Evolutionary conservation across 257 asterid species (phyloP).

Genomic region (Mentha longifolia): DNA sequence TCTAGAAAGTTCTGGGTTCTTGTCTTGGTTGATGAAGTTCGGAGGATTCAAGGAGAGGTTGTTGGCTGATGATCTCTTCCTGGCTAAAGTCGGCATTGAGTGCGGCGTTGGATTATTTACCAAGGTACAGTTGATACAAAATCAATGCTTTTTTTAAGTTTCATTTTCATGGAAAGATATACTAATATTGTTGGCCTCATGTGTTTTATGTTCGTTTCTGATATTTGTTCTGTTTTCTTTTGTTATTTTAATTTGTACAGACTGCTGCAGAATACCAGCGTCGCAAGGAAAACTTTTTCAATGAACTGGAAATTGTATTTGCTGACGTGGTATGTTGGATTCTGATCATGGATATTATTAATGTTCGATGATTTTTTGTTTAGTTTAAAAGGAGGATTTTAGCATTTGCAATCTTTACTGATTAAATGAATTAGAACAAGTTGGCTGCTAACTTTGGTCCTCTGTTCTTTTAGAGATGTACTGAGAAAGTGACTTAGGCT

Average conservation of each 20-base stretch:
- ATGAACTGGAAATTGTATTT: slow-evolving; percentile 81
- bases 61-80: slow-evolving; percentile 94
- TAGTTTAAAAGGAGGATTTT: background rate
- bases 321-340: slow-evolving; percentile 84
- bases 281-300: slow-evolving; percentile 85
- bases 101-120: slow-evolving; percentile 97
- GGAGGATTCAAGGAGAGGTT: slow-evolving; percentile 96
- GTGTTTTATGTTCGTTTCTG: background rate
- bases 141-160: background rate
- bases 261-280: slow-evolving; percentile 89
- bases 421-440: background rate
- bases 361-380: background rate
- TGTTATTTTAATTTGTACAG: slow-evolving; percentile 41
- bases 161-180: background rate
- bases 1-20: slow-evolving; percentile 67
- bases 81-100: slow-evolving; percentile 83
- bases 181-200: background rate
- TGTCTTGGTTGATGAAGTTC: slow-evolving; percentile 75
- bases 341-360: slow-evolving; percentile 9
- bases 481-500: slow-evolving; percentile 1
- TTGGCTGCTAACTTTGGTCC: background rate
- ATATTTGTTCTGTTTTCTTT: slow-evolving; percentile 2
- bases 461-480: slow-evolving; percentile 1
- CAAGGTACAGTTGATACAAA: slow-evolving; percentile 52
- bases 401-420: background rate